Percentiles rank a stretch among this genome's conserved stretches.
phyloP scores from a whole-genome alignment of 495 filamentous ascomycete genomes.

The Aspergillus haitiensis region DNA sequence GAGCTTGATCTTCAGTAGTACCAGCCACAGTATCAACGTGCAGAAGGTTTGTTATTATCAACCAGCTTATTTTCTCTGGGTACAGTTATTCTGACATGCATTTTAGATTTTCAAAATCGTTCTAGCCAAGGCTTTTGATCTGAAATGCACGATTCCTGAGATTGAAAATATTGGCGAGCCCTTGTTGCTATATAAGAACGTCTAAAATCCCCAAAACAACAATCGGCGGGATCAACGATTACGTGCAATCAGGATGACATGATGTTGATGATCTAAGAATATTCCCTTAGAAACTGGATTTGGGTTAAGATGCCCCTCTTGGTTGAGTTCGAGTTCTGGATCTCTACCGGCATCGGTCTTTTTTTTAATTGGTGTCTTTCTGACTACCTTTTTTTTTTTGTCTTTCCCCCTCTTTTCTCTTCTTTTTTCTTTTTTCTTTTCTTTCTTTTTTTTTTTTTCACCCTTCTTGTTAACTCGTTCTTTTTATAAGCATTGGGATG shows the following conservation, averaged over 20 bases:
- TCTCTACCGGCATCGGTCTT: constrained; percentile 7
- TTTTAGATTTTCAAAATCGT: constrained; percentile 98
- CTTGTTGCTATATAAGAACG: constrained; percentile 87
- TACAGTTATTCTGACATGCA: constrained; percentile 22
- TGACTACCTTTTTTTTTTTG: constrained; percentile 22
- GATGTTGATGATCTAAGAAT: constrained; percentile 39
- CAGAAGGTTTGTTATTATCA: constrained; percentile 71
- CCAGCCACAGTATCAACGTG: constrained; percentile 98
- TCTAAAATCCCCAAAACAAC: constrained; percentile 38
- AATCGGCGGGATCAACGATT: constrained; percentile 32
- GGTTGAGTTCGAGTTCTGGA: constrained; percentile 20
- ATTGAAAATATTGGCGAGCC: constrained; percentile 97
- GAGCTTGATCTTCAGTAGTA: constrained; percentile 95
- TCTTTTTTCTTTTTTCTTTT: constrained; percentile 28
- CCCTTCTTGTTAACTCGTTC: too few species aligned
- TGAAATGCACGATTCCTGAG: constrained; percentile 98
- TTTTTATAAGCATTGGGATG: constrained; percentile 31
- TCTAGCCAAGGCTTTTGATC: constrained; percentile 94
- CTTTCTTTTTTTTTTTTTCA: constrained; percentile 28
- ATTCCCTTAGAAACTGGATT: constrained; percentile 22
- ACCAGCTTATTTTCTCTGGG: neutral
- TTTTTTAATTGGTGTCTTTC: constrained; percentile 12
- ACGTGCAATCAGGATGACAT: constrained; percentile 44
- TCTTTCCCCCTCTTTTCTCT: too few species aligned
- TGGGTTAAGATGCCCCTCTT: constrained; percentile 11